Conservation (phyloP, 2,329 filamentous ascomycete genomes). For the Fusarium pilosicola region DNA sequence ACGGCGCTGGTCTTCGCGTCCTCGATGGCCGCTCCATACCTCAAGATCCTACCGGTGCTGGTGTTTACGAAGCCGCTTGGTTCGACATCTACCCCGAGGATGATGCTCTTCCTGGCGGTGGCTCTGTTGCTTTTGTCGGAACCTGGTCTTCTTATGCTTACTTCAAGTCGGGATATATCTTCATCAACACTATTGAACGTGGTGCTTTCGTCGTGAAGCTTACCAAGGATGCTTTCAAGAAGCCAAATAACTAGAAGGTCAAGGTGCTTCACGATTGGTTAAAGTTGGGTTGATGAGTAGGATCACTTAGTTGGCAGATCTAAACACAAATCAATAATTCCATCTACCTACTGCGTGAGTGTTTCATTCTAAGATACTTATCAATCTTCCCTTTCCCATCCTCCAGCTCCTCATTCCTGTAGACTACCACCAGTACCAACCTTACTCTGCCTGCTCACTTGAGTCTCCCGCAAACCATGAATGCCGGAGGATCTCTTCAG, state of each 20-base stretch:
- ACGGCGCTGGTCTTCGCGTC: slow-evolving; percentile 59
- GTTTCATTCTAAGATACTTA: background rate
- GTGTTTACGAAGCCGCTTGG: slow-evolving; percentile 58
- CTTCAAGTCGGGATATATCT: slow-evolving; percentile 60
- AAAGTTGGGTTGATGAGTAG: accelerated
- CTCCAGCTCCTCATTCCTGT: background rate
- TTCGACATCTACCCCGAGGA: slow-evolving; percentile 64
- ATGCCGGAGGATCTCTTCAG: background rate
- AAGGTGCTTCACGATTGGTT: accelerated
- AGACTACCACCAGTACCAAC: background rate
- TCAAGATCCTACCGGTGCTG: slow-evolving; percentile 55
- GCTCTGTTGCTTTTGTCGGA: slow-evolving; percentile 53
- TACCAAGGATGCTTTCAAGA: slow-evolving; percentile 35
- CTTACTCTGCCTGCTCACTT: background rate
- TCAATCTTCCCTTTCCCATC: accelerated
- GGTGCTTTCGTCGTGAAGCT: slow-evolving; percentile 59
- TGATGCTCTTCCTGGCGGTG: slow-evolving; percentile 52
- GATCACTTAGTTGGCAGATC: accelerated
- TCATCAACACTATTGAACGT: slow-evolving; percentile 63
- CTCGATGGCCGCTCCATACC: slow-evolving; percentile 51
- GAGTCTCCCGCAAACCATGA: background rate
- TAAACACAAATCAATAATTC: background rate
- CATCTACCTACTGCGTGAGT: background rate
- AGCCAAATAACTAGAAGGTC: background rate
- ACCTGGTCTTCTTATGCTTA: slow-evolving; percentile 61